These are phyloP conservation scores for Penicillium sp. DNA, from an alignment of 2,329 filamentous ascomycete species.

Conservation along the genomic window DNA sequence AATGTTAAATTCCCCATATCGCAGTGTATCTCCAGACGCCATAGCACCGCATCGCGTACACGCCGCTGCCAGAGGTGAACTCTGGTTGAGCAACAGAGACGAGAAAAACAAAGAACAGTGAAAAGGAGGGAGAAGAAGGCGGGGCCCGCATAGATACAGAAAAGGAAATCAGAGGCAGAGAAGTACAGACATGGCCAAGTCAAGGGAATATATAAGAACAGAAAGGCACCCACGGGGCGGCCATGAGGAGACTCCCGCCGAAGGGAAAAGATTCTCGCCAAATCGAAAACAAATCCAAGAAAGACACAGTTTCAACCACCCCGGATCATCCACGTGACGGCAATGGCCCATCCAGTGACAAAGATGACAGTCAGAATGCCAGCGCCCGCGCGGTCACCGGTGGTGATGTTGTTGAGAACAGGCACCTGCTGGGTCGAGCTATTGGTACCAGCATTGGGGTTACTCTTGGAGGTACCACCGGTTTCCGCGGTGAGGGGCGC, in stretches of 20 bases:
- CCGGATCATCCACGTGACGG: slow-evolving; percentile 35
- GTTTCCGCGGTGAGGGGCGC: slow-evolving; percentile 50
- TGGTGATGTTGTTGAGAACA: slow-evolving; percentile 30
- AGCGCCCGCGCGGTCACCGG: slow-evolving; percentile 42
- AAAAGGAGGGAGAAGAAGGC: not conserved
- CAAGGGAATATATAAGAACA: slow-evolving; percentile 21
- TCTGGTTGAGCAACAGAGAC: not conserved
- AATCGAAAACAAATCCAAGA: slow-evolving; percentile 1
- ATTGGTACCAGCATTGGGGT: slow-evolving; percentile 45
- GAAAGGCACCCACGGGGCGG: slow-evolving; percentile 10
- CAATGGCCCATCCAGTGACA: slow-evolving; percentile 29
- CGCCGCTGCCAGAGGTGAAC: not conserved
- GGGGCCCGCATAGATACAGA: slow-evolving; percentile 16
- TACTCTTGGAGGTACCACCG: slow-evolving; percentile 61
- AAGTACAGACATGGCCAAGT: slow-evolving; percentile 6
- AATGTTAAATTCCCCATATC: not conserved
- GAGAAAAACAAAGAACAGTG: slow-evolving; percentile 3
- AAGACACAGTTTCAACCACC: slow-evolving; percentile 21
- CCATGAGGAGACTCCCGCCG: not conserved
- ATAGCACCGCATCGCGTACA: slow-evolving; percentile 2
- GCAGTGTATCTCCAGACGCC: slow-evolving; percentile 11
- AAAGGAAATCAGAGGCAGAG: not conserved
- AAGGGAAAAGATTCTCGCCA: not conserved
- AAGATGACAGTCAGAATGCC: slow-evolving; percentile 38
- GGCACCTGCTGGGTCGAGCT: slow-evolving; percentile 14